These are phyloP conservation scores for Suhomyces prunicola DNA, from an alignment of 805 yeast genomes.

Conservation along the genomic window DNA sequence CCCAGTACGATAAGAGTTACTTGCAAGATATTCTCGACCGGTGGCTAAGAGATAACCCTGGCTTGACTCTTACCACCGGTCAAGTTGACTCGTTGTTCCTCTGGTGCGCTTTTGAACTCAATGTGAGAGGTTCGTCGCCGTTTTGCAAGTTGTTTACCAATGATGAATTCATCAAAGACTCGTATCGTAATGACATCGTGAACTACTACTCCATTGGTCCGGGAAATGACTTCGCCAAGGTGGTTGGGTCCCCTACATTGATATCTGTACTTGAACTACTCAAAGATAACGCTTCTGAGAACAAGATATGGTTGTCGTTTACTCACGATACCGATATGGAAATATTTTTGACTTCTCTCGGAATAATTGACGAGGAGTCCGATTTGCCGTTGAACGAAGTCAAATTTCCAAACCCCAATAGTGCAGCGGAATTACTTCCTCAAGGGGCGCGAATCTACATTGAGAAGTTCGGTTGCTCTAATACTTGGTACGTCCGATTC, in stretches of 20 bases:
- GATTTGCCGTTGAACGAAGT: constrained; percentile 10
- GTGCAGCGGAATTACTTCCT: constrained; percentile 12
- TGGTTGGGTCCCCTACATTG: constrained; percentile 8
- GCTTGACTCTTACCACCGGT: constrained; percentile 8
- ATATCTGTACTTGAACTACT: constrained; percentile 11
- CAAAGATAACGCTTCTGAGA: constrained; percentile 9
- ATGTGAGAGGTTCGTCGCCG: constrained; percentile 12
- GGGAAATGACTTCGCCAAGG: constrained; percentile 8
- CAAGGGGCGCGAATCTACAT: constrained; percentile 12
- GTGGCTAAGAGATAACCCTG: constrained; percentile 14
- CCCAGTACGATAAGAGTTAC: constrained; percentile 17
- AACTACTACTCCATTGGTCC: constrained; percentile 14
- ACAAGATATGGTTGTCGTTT: constrained; percentile 13
- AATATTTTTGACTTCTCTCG: constrained; percentile 9
- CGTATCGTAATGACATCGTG: constrained; percentile 10
- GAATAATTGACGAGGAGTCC: constrained; percentile 6
- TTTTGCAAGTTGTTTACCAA: constrained; percentile 13
- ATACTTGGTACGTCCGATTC: constrained; percentile 9
- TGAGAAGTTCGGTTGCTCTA: constrained; percentile 11
- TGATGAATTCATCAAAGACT: constrained; percentile 11
- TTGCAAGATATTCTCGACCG: constrained; percentile 16
- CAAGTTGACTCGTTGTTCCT: constrained; percentile 10
- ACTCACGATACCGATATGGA: constrained; percentile 16
- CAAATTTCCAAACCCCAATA: constrained; percentile 7
- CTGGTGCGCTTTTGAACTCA: constrained; percentile 15